Conservation (phyloP, 1,284 basidiomycete species). For the Marasmius oreades region DNA sequence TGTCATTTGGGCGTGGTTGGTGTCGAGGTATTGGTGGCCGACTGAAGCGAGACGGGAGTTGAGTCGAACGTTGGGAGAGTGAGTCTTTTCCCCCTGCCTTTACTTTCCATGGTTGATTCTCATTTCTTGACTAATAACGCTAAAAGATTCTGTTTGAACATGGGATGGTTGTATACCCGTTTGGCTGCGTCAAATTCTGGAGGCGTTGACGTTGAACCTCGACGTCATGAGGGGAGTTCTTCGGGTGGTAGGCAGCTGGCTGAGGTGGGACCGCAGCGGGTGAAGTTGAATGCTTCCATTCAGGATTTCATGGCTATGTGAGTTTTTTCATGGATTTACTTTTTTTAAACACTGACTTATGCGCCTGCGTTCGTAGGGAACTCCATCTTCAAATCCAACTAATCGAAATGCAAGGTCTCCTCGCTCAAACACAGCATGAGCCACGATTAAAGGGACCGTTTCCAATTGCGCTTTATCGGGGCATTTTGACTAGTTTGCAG, state of each 20-base stretch:
- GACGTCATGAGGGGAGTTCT: constrained; percentile 25
- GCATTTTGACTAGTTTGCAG: constrained; percentile 83
- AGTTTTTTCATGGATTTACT: constrained; percentile 20
- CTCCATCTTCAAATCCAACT: constrained; percentile 89
- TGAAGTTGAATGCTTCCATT: constrained; percentile 59
- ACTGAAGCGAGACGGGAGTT: constrained; percentile 89
- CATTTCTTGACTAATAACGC: not conserved
- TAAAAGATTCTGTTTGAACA: constrained; percentile 77
- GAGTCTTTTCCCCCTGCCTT: constrained; percentile 26
- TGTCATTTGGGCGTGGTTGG: constrained; percentile 85
- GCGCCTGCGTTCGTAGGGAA: constrained; percentile 64
- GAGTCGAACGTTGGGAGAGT: constrained; percentile 84
- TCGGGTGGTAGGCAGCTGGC: constrained; percentile 31
- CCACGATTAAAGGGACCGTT: constrained; percentile 94
- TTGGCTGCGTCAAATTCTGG: constrained; percentile 75
- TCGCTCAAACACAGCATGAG: constrained; percentile 89
- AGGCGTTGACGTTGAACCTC: constrained; percentile 37
- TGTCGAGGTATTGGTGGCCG: constrained; percentile 94
- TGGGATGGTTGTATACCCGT: constrained; percentile 82
- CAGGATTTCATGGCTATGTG: constrained; percentile 90
- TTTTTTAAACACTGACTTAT: constrained; percentile 6
- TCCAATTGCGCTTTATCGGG: constrained; percentile 77
- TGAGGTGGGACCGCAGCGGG: constrained; percentile 31
- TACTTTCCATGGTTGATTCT: not conserved
- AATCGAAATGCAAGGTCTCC: constrained; percentile 76